Evolutionary conservation across 306 rosid species (phyloP), one percentile per base, ranked within the genome.

Genomic region (Comarum palustre): DNA sequence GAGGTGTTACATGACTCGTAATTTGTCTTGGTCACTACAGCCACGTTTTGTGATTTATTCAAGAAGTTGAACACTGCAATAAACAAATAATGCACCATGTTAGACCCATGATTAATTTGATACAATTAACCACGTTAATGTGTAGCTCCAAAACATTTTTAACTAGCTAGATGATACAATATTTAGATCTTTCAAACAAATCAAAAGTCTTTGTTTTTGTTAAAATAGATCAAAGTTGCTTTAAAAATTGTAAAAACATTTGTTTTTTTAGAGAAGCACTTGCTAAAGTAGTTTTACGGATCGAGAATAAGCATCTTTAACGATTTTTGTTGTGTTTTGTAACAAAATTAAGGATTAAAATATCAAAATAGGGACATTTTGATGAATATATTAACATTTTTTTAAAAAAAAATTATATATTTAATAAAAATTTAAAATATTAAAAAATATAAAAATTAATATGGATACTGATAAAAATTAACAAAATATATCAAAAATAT

Each of bases 1-100:
- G 69, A 1, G 32, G 74, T 61, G 73, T 1, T 66, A 82, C 92
- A 87, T 11, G 92, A 69, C 45, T 82, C 78, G 12, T 11, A 87
- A 0, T 83, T 83, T 10, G 22, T 64, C 79, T 83, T 88, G 70
- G 88, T 88, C 74, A 88, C 87, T 36, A 82, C 86, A 0, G 88
- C 91, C 8, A 88, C 93, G 76, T 88, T 52, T 66, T 90, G 93
- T 24, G 70, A 9, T 61, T 50, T 76, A 17, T 5, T 68, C 27
- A 5, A 3, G 19, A 66, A 90, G 82, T 88, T 90, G 84, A 90
- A 90, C 16, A 83, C 96, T 88, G 82, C 81, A 78, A 31, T 60
- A 60, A 25, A 16, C 12, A 57, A 57, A 24, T 25, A 11, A 24
- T 57, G 62, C 62, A 25, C 17, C 27, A n/a, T 20, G 59, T 57